Evolutionary conservation across 208 protist species (phyloP).

Genomic region (Wallacemonas collosoma): DNA sequence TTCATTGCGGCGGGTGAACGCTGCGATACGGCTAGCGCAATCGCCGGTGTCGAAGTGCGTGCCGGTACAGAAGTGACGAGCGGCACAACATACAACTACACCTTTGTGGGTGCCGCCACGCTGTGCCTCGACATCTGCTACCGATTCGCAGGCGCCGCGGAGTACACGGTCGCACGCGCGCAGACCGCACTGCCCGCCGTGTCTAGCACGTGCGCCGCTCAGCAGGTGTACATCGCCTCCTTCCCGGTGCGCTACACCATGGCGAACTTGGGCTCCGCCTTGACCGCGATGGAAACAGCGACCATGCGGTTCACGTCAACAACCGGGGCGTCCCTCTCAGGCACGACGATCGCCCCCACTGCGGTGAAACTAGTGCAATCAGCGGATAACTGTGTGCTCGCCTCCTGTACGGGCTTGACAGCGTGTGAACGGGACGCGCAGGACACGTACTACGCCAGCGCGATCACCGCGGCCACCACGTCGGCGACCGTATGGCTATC

Average conservation of each 20-base stretch:
- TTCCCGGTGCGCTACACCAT: conserved; percentile 68
- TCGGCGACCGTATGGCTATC: conserved; percentile 27
- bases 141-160: conserved; percentile 30
- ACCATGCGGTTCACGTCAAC: conserved; percentile 42
- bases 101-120: conserved; percentile 54
- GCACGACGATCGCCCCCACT: conserved; percentile 24
- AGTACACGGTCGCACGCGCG: conserved; percentile 58
- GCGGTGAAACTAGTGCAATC: conserved; percentile 66
- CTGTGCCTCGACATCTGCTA: conserved; percentile 82
- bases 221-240: conserved; percentile 60
- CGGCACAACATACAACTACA: conserved; percentile 53
- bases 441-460: conserved; percentile 52
- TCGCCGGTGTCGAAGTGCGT: conserved; percentile 33
- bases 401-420: conserved; percentile 39
- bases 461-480: conserved; percentile 22
- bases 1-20: conserved; percentile 37
- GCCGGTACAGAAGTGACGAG: conserved; percentile 40
- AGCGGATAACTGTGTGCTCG: conserved; percentile 49
- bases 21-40: conserved; percentile 30
- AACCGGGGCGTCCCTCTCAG: conserved; percentile 29
- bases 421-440: conserved; percentile 49
- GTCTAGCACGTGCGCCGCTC: conserved; percentile 38
- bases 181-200: conserved; percentile 19
- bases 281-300: conserved; percentile 64
- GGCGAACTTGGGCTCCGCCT: conserved; percentile 17